Conservation (phyloP, 2,329 filamentous ascomycete genomes). For the Claviceps paspali region DNA sequence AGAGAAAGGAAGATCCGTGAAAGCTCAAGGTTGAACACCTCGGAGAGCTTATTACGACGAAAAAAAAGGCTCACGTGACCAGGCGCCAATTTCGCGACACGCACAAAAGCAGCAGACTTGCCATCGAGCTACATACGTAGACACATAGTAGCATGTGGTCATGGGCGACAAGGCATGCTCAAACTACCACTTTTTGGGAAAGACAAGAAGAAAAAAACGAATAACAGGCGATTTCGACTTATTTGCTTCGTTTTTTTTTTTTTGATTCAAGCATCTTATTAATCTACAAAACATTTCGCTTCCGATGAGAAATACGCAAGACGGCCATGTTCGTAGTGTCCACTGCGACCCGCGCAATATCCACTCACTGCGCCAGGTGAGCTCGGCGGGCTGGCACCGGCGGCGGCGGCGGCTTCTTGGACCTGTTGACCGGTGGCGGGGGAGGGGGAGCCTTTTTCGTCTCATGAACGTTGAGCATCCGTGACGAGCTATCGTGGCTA, state of each 20-base stretch:
- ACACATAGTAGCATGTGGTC: too few relatives aligned
- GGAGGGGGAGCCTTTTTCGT: constrained; percentile 41
- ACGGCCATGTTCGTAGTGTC: neutral
- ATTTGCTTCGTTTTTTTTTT: too few relatives aligned
- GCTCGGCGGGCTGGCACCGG: constrained; percentile 18
- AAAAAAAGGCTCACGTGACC: constrained; percentile 6
- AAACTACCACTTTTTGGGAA: too few relatives aligned
- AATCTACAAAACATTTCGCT: neutral
- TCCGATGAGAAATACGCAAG: too few relatives aligned
- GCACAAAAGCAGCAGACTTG: too few relatives aligned
- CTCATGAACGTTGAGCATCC: constrained; percentile 9
- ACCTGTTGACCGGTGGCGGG: constrained; percentile 33
- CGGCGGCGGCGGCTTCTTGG: constrained; percentile 23
- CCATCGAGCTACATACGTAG: too few relatives aligned
- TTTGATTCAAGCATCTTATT: too few relatives aligned
- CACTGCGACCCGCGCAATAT: constrained; percentile 1
- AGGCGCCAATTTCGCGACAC: constrained; percentile 1
- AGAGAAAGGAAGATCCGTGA: neutral
- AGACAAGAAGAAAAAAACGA: neutral
- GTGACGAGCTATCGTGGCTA: constrained; percentile 34
- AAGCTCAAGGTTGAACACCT: neutral
- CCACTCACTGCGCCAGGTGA: constrained; percentile 9
- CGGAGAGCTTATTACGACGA: neutral
- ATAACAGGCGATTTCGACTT: neutral
- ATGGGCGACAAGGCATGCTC: too few relatives aligned